Conservation (phyloP, 2,329 filamentous ascomycete genomes). For the Alternaria gaisen region DNA sequence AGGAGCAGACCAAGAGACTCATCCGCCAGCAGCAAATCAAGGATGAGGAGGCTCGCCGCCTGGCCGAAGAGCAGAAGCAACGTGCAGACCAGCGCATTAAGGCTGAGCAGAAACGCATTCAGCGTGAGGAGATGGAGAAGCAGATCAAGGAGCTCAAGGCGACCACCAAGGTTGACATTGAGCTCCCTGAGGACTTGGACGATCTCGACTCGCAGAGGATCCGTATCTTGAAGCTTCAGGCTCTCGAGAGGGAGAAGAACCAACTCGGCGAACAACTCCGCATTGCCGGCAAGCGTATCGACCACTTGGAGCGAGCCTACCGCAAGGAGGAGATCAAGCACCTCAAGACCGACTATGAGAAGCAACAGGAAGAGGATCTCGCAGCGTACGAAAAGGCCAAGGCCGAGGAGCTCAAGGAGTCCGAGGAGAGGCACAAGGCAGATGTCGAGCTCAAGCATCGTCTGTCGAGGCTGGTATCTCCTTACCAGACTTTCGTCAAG, state of each 20-base stretch:
- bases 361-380: slow-evolving; percentile 79
- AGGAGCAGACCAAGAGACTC: slow-evolving; percentile 88
- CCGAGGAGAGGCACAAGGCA: slow-evolving; percentile 89
- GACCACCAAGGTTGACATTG: slow-evolving; percentile 85
- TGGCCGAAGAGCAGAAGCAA: slow-evolving; percentile 91
- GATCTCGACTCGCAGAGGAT: slow-evolving; percentile 68
- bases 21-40: slow-evolving; percentile 86
- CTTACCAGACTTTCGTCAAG: slow-evolving; percentile 84
- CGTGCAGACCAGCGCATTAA: slow-evolving; percentile 91
- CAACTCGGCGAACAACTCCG: slow-evolving; percentile 90
- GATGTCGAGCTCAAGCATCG: slow-evolving; percentile 94
- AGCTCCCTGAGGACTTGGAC: slow-evolving; percentile 82
- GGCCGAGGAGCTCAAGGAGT: slow-evolving; percentile 77
- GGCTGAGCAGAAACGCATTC: slow-evolving; percentile 53
- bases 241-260: slow-evolving; percentile 98
- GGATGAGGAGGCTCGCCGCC: slow-evolving; percentile 86
- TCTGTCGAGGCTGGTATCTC: slow-evolving; percentile 81
- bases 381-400: slow-evolving; percentile 83
- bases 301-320: slow-evolving; percentile 96
- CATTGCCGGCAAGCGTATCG: slow-evolving; percentile 92
- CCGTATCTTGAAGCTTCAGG: slow-evolving; percentile 91
- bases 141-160: slow-evolving; percentile 96
- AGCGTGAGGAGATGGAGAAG: slow-evolving; percentile 70
- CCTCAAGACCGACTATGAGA: slow-evolving; percentile 82
- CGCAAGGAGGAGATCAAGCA: slow-evolving; percentile 96